Evolutionary conservation across 2,329 filamentous ascomycete species (phyloP).

Genomic region (Septoria petroselini): DNA sequence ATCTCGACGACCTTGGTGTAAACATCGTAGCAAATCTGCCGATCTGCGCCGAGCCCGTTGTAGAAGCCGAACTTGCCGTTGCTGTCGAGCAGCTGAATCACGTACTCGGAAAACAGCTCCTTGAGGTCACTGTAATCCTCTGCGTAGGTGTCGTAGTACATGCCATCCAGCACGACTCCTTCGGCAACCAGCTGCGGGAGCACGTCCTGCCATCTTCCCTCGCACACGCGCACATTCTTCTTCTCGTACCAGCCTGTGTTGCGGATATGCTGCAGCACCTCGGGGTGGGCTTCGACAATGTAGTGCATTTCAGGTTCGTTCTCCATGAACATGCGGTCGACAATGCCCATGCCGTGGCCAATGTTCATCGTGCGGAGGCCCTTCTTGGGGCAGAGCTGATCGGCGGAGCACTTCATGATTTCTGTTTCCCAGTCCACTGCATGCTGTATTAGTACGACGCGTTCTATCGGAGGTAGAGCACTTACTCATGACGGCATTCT

Average conservation of each 20-base stretch:
- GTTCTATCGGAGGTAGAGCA: background rate
- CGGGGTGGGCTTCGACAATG: slow-evolving; percentile 53
- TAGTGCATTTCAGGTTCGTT: slow-evolving; percentile 47
- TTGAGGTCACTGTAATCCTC: slow-evolving; percentile 86
- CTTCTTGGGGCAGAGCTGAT: slow-evolving; percentile 40
- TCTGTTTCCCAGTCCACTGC: slow-evolving; percentile 50
- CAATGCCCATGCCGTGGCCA: slow-evolving; percentile 52
- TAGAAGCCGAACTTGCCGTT: slow-evolving; percentile 60
- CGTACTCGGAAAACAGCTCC: slow-evolving; percentile 81
- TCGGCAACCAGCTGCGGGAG: slow-evolving; percentile 46
- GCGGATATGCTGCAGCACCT: slow-evolving; percentile 46
- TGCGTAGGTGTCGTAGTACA: slow-evolving; percentile 98
- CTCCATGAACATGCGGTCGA: slow-evolving; percentile 48
- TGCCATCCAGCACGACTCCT: slow-evolving; percentile 47
- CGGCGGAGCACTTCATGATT: slow-evolving; percentile 48
- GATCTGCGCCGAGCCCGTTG: slow-evolving; percentile 81
- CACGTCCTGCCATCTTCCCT: slow-evolving; percentile 51
- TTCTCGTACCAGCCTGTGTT: slow-evolving; percentile 50
- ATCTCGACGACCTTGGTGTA: slow-evolving; percentile 87
- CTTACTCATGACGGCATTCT: slow-evolving; percentile 49
- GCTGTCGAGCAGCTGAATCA: slow-evolving; percentile 72
- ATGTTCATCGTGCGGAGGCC: slow-evolving; percentile 50
- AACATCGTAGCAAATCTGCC: slow-evolving; percentile 91
- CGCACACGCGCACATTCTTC: slow-evolving; percentile 49
- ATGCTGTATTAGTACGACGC: slow-evolving; percentile 24